These are phyloP conservation scores for Spongiforma sp. DNA, from an alignment of 1,284 basidiomycete species.

Conservation along the genomic window DNA sequence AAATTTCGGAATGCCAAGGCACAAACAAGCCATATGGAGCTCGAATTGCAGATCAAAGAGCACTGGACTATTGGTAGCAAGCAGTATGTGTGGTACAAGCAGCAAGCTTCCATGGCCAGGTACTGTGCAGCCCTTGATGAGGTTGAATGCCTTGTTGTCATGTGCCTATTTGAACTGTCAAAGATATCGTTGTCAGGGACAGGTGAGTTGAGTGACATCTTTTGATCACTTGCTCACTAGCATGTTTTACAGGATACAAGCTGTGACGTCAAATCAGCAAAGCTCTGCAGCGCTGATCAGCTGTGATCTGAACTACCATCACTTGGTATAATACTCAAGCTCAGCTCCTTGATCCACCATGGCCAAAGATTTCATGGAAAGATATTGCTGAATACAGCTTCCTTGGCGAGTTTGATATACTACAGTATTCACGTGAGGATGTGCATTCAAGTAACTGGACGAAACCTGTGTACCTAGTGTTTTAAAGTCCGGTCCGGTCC, in stretches of 20 bases:
- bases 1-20: neutral
- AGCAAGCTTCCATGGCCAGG: neutral
- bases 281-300: neutral
- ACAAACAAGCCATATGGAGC: neutral
- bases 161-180: neutral
- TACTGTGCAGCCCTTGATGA: neutral
- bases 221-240: neutral
- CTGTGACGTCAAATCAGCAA: constrained; percentile 1
- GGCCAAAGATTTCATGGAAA: constrained; percentile 8
- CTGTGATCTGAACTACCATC: neutral
- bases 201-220: neutral
- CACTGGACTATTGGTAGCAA: neutral
- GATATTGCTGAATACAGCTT: neutral
- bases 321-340: constrained; percentile 4
- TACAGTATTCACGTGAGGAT: neutral
- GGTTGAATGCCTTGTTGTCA: neutral
- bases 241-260: neutral
- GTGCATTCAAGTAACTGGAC: neutral
- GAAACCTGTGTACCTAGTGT: neutral
- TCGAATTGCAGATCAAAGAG: neutral
- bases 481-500: too few species aligned
- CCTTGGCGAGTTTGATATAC: constrained; percentile 2
- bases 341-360: neutral
- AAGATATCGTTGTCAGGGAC: neutral
- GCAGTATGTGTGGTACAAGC: neutral